These are phyloP conservation scores for Nigrospora sphaerica DNA, from an alignment of 2,329 filamentous ascomycete genomes.

Conservation along the genomic window DNA sequence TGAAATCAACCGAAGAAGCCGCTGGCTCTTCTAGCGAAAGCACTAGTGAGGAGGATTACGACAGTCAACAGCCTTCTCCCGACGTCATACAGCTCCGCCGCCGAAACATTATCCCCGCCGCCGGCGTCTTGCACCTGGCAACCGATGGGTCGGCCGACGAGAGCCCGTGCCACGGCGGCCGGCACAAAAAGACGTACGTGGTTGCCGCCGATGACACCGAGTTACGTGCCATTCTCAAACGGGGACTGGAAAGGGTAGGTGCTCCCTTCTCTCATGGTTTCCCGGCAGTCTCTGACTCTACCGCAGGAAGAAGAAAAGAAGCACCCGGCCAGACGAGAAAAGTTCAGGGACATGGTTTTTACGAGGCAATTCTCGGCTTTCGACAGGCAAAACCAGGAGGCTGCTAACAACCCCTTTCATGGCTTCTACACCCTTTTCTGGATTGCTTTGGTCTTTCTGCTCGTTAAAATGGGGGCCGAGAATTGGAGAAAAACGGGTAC, in stretches of 20 bases:
- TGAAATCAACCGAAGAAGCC: not conserved
- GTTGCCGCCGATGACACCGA: constrained; percentile 25
- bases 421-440: constrained; percentile 78
- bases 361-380: constrained; percentile 68
- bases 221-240: constrained; percentile 30
- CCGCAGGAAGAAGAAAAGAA: constrained; percentile 11
- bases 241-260: constrained; percentile 21
- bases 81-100: constrained; percentile 8
- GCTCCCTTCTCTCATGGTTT: not conserved
- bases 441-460: constrained; percentile 60
- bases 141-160: not conserved
- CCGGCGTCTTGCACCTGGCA: too few relatives aligned
- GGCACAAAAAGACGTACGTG: constrained; percentile 14
- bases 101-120: not conserved
- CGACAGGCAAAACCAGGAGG: constrained; percentile 61
- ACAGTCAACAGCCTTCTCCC: constrained; percentile 18
- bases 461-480: constrained; percentile 58
- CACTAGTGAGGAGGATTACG: constrained; percentile 39
- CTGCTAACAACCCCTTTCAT: constrained; percentile 63
- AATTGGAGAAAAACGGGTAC: constrained; percentile 67
- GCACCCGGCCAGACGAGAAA: constrained; percentile 14
- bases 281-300: too few relatives aligned
- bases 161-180: constrained; percentile 3
- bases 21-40: constrained; percentile 18
- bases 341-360: constrained; percentile 55